These are phyloP conservation scores for Fusarium illudens DNA, from an alignment of 2,329 filamentous ascomycete genomes.

Conservation along the genomic window DNA sequence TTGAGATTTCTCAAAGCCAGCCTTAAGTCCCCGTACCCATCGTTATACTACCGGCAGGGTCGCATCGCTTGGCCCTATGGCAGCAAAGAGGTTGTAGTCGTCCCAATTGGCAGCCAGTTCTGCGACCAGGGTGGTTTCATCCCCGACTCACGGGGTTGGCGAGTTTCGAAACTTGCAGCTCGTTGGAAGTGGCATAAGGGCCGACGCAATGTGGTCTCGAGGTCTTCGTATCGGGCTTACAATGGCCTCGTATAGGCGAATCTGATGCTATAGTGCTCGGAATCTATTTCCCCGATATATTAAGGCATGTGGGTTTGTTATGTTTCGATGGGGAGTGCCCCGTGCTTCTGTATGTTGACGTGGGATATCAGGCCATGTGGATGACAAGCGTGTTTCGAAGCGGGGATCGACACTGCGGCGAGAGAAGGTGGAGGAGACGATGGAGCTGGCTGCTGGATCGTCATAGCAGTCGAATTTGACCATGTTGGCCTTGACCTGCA, in stretches of 20 bases:
- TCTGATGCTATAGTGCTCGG: slow-evolving; percentile 20
- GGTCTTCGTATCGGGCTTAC: slow-evolving; percentile 6
- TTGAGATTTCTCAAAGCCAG: slow-evolving; percentile 28
- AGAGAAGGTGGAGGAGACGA: slow-evolving; percentile 20
- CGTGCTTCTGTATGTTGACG: slow-evolving; percentile 29
- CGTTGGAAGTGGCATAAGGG: slow-evolving; percentile 21
- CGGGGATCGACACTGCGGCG: slow-evolving; percentile 27
- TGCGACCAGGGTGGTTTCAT: slow-evolving; percentile 30
- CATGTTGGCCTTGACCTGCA: not conserved
- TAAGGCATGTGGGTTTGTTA: slow-evolving; percentile 26
- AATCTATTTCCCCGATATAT: slow-evolving; percentile 36
- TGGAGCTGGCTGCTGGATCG: slow-evolving; percentile 26
- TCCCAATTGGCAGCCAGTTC: slow-evolving; percentile 20
- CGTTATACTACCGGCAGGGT: slow-evolving; percentile 17
- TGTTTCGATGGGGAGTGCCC: slow-evolving; percentile 32
- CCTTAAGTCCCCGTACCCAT: slow-evolving; percentile 15
- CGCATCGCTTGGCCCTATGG: slow-evolving; percentile 32
- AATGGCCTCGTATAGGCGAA: slow-evolving; percentile 13
- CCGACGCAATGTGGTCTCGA: slow-evolving; percentile 4
- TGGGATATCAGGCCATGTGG: slow-evolving; percentile 31
- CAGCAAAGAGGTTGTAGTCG: slow-evolving; percentile 3
- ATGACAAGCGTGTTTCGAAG: slow-evolving; percentile 36
- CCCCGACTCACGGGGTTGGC: slow-evolving; percentile 3
- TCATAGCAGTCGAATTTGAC: slow-evolving; percentile 16
- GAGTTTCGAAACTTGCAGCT: slow-evolving; percentile 26